These are phyloP conservation scores for Aphanoascus verrucosus DNA, from an alignment of 2,329 filamentous ascomycete species.

Conservation along the genomic window DNA sequence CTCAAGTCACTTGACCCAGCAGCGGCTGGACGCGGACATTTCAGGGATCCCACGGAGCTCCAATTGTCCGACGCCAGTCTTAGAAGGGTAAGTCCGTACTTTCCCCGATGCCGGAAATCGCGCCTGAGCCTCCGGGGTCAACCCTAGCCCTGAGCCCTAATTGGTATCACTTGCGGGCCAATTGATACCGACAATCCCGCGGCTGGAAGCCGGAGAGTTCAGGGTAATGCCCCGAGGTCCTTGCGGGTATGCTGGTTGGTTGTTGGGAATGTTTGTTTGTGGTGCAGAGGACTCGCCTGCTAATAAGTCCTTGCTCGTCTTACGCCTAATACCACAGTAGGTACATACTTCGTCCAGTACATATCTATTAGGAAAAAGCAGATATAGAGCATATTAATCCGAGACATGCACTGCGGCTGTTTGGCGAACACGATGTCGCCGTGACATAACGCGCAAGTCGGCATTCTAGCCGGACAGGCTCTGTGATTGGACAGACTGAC, in stretches of 20 bases:
- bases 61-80: slow-evolving; percentile 7
- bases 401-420: background rate
- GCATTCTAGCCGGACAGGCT: background rate
- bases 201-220: background rate
- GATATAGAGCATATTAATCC: slow-evolving; percentile 9
- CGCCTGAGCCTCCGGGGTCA: background rate
- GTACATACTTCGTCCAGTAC: too few species aligned
- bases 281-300: too few species aligned
- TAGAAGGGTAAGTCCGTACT: background rate
- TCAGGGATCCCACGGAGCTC: background rate
- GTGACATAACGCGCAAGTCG: background rate
- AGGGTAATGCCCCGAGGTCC: background rate
- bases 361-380: too few species aligned
- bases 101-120: background rate
- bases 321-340: too few species aligned
- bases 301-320: too few species aligned
- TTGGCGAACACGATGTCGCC: background rate
- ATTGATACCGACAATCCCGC: background rate
- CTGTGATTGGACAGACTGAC: background rate
- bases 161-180: background rate
- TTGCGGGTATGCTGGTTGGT: too few species aligned
- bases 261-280: too few species aligned
- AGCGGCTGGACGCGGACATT: slow-evolving; percentile 8
- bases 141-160: slow-evolving; percentile 13
- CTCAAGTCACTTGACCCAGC: slow-evolving; percentile 1